Conservation (phyloP, 2,329 filamentous ascomycete species). For the Bipolaris gigantea region DNA sequence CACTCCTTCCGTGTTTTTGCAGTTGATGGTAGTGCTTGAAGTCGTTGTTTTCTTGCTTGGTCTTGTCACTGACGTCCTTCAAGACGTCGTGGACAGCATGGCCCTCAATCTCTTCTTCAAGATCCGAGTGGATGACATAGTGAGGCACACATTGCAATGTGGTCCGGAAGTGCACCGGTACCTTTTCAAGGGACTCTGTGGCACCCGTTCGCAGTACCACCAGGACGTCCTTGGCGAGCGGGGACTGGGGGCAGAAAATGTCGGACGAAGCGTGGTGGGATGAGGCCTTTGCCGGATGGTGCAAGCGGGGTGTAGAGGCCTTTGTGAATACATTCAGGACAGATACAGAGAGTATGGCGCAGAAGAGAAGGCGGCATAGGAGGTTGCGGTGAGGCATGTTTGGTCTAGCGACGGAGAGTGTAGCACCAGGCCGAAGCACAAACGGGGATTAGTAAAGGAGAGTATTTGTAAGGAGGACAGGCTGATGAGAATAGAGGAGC, state of each 20-base stretch:
- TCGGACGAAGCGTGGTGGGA: slow-evolving; percentile 20
- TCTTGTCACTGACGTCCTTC: slow-evolving; percentile 46
- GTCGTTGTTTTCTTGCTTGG: slow-evolving; percentile 50
- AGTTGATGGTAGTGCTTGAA: slow-evolving; percentile 58
- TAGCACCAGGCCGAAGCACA: slow-evolving; percentile 26
- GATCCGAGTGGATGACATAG: slow-evolving; percentile 61
- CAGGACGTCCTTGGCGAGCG: slow-evolving; percentile 54
- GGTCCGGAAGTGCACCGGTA: slow-evolving; percentile 60
- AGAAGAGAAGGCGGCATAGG: slow-evolving; percentile 39
- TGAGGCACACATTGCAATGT: slow-evolving; percentile 60
- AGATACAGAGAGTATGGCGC: slow-evolving; percentile 39
- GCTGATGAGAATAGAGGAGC: slow-evolving; percentile 14
- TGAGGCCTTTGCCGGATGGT: slow-evolving; percentile 28
- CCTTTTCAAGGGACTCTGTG: slow-evolving; percentile 60
- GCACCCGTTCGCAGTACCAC: slow-evolving; percentile 64
- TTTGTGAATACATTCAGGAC: slow-evolving; percentile 41
- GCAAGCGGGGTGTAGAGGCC: slow-evolving; percentile 33
- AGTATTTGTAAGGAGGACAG: slow-evolving; percentile 2
- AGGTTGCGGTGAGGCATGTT: slow-evolving; percentile 38
- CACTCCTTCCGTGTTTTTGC: slow-evolving; percentile 49
- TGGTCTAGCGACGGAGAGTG: slow-evolving; percentile 7
- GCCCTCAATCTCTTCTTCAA: slow-evolving; percentile 57
- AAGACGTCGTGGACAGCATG: slow-evolving; percentile 54
- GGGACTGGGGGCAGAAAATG: slow-evolving; percentile 37
- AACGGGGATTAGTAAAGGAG: slow-evolving; percentile 7